Base-by-base conservation (phyloP, 129 eudicot genomes). In the Pseudognaphalium luteoalbum region DNA sequence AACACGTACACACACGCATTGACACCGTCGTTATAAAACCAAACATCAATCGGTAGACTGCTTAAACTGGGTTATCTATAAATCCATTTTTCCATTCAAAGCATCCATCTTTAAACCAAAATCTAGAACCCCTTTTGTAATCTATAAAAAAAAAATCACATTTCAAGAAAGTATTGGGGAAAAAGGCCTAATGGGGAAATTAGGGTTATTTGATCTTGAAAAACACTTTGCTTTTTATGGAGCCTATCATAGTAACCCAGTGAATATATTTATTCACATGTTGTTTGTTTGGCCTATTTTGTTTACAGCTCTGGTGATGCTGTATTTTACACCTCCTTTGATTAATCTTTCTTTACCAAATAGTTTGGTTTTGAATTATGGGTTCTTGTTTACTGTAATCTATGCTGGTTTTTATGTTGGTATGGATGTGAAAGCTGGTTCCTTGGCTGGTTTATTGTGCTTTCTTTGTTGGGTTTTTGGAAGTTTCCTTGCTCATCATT, bases 191-290 rank as follows among this genome's bases (percentile, higher is more conserved):
- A 81, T 82, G 84, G 80, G 64, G 42, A 87, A 82, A 37, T 81
- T 89, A 81, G 97, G 88, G 28, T 70, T 89, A 81, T 89, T 95
- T 65, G 94, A 95, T 86, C 91, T 95, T 70, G 97, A 95, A 73
- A 82, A 87, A 12, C 94, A 94, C 63, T 95, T 87, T 75, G 94
- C 97, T 39, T 91, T 95, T 70, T 87, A 95, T 68, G 99, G 96
- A n/a, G 91, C 99, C 52, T 91, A 89, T 76, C 99, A 94, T 76
- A 89, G 86, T 86, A 94, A 94, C 90, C 93, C 92, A 50, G 81
- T 89, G 10, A 95, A 95, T 51, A 77, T 91, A 4, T 77, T 88
- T 56, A 84, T 95, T 6, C 99, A 95, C 44, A 81, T 89, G 89
- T 3, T 95, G 77, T 91, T 95, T 66, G 97, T 95, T 35, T 91